These are phyloP conservation scores for Chrysopogon serrulatus DNA, from an alignment of 176 grass and related monocot genomes.

Conservation along the genomic window DNA sequence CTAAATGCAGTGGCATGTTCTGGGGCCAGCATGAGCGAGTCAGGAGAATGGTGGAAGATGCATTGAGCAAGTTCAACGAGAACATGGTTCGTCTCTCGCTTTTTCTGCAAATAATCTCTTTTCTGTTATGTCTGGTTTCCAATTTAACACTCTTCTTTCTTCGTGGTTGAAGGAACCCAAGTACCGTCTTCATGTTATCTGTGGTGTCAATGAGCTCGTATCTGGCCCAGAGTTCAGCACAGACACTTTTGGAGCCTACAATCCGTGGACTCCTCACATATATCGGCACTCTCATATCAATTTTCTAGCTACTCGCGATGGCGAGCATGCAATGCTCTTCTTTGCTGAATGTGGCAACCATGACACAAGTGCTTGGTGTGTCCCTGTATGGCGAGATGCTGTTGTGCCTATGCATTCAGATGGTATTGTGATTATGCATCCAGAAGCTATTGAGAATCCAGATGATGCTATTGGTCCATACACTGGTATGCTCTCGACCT, in stretches of 20 bases:
- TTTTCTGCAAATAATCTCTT: too few species aligned
- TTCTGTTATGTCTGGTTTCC: too few species aligned
- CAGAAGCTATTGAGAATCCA: background rate
- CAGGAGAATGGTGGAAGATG: too few species aligned
- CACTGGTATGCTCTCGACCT: background rate
- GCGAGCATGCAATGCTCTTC: background rate
- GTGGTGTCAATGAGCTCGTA: too few species aligned
- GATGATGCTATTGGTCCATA: background rate
- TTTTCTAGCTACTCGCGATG: background rate
- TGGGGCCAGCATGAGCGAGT: too few species aligned
- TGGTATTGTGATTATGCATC: too few species aligned
- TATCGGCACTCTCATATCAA: background rate
- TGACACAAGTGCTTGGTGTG: background rate
- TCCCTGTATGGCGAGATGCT: background rate
- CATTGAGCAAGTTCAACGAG: background rate
- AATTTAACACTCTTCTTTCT: too few species aligned
- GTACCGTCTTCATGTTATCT: too few species aligned
- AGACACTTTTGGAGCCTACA: background rate
- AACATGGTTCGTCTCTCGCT: background rate
- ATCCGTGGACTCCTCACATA: background rate
- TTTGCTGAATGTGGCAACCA: slow-evolving; percentile 19
- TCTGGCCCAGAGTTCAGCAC: too few species aligned
- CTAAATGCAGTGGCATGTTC: too few species aligned
- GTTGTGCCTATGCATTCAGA: too few species aligned
- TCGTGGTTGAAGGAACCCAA: too few species aligned